Evolutionary conservation across 1,284 basidiomycete genomes (phyloP).

Genomic region (Marasmius fiardii): DNA sequence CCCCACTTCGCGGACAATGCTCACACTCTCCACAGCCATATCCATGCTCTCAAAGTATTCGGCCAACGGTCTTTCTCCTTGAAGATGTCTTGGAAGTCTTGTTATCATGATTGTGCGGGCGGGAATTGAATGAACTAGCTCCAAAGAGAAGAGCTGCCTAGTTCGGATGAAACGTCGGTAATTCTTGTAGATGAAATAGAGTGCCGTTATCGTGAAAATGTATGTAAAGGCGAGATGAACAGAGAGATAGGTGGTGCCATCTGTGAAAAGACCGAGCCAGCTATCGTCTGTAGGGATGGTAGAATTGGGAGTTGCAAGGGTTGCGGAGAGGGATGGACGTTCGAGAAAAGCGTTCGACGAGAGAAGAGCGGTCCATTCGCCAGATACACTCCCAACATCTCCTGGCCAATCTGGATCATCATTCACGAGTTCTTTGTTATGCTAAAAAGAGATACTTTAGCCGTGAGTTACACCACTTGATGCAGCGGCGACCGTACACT

Average conservation of each 20-base stretch:
- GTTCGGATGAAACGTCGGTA: slow-evolving; percentile 90
- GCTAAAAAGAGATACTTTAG: slow-evolving; percentile 20
- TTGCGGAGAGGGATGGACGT: slow-evolving; percentile 11
- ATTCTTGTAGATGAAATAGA: slow-evolving; percentile 86
- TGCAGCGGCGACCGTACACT: slow-evolving; percentile 64
- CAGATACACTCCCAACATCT: slow-evolving; percentile 19
- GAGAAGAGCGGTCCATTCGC: slow-evolving; percentile 31
- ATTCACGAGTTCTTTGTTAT: slow-evolving; percentile 68
- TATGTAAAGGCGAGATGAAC: slow-evolving; percentile 93
- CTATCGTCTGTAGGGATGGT: slow-evolving; percentile 41
- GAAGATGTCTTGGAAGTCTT: slow-evolving; percentile 78
- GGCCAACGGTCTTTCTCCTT: slow-evolving; percentile 81
- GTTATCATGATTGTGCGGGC: slow-evolving; percentile 91
- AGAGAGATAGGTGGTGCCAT: slow-evolving; percentile 82
- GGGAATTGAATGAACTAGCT: slow-evolving; percentile 91
- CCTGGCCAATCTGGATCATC: slow-evolving; percentile 55
- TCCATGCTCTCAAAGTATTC: slow-evolving; percentile 92
- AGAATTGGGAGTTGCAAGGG: slow-evolving; percentile 22
- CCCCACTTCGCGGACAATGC: slow-evolving; percentile 82
- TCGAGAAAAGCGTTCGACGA: slow-evolving; percentile 8
- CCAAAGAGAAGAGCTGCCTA: slow-evolving; percentile 90
- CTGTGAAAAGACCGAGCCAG: slow-evolving; percentile 83
- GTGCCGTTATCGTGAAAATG: slow-evolving; percentile 83
- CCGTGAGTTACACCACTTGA: too few species aligned
- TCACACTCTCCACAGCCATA: slow-evolving; percentile 84